A percentile compares a stretch with the other conserved stretches of the same genome.
These are phyloP conservation scores for Penicillium macrosclerotiorum DNA, from an alignment of 495 filamentous ascomycete species.

Conservation along the genomic window DNA sequence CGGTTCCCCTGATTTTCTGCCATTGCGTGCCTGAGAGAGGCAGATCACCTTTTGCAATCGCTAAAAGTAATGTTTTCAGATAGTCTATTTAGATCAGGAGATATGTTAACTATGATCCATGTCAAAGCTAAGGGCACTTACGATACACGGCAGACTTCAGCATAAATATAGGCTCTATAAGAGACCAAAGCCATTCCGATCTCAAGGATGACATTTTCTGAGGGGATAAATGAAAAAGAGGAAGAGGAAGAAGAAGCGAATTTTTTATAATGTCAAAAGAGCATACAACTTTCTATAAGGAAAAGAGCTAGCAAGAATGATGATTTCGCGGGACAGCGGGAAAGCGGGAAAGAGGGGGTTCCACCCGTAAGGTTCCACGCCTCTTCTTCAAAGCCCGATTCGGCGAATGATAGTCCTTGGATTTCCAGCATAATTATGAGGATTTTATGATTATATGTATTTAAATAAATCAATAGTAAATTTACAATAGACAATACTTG, in stretches of 20 bases:
- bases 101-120: neutral
- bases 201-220: neutral
- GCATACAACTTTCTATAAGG: too few species aligned
- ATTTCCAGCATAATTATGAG: too few species aligned
- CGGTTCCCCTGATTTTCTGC: neutral
- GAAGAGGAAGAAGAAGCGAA: neutral
- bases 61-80: neutral
- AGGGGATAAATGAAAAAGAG: neutral
- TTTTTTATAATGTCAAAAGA: too few species aligned
- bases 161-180: neutral
- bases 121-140: neutral
- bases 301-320: neutral
- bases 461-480: too few species aligned
- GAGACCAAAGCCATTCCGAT: neutral
- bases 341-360: too few species aligned
- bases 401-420: neutral
- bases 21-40: neutral
- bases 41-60: neutral
- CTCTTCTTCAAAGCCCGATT: constrained; percentile 3
- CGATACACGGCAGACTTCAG: neutral
- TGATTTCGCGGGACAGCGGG: neutral
- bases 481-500: too few species aligned
- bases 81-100: neutral
- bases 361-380: too few species aligned
- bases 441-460: neutral